Base-by-base conservation (phyloP, 768 basidiomycete species). In the Pulveroboletus frians region DNA sequence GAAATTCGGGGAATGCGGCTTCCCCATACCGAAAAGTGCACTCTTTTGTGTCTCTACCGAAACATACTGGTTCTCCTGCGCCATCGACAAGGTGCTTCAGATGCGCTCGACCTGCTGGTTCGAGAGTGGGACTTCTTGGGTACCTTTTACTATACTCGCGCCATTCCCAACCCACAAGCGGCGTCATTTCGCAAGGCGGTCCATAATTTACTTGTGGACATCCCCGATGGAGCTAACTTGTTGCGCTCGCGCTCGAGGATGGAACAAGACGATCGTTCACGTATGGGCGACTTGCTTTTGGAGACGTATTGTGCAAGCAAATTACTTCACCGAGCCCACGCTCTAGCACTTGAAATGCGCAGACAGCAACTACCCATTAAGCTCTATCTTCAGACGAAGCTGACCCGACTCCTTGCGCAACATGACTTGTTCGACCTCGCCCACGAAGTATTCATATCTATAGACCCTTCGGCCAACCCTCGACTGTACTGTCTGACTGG, bases 391-490 rank as follows among this genome's bases (percentile, higher is more conserved):
- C 69, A 69, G 34, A 59, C 74, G 27, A 48, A 50, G 18, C 46
- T 81, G 42, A 67, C 77, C 23, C 71, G 73, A 45, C 63, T 70
- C 9, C 73, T 84, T 13, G 75, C 72, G 13, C 68, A 67, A 35
- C 64, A 61, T 11, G 57, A 71, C 47, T 35, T 62, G 15, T 74
- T 74, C 52, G 61, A 64, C 36, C 60, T 67, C 1, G 83, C 82
- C 10, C 74, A 75, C 46, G 60, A 64, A 23, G 56, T 80, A 20
- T 81, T 72, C 55, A 31, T 64, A 17, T 54, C 67, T 6, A 44
- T 78, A 37, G 50, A 59, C 27, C 51, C 61, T 26, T 55, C 41
- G 7, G 47, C 46, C 36, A 40, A 54, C 15, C 52, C 63, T 21
- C 59, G 31, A 37, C 26, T 50, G 14, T 59, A 66, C 35, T 64